Conservation (phyloP, 1,284 basidiomycete genomes). For the Xanthoconium separans region DNA sequence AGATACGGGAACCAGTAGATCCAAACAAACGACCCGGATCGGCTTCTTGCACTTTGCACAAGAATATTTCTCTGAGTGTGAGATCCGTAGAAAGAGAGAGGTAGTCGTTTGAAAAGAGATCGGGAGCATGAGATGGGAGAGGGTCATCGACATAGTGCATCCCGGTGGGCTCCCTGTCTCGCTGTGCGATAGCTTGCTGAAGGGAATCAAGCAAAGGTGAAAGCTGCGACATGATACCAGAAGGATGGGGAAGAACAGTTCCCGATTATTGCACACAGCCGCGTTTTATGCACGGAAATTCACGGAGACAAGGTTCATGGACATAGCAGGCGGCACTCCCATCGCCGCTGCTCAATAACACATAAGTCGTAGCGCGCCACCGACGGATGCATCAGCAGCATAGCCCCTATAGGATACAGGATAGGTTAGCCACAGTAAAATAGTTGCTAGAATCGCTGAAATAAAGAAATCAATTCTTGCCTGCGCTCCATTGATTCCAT, state of each 20-base stretch:
- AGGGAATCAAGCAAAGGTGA: conserved; percentile 10
- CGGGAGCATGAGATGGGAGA: conserved; percentile 37
- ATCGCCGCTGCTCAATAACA: background rate
- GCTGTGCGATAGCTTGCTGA: conserved; percentile 8
- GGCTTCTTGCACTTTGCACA: conserved; percentile 20
- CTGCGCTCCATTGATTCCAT: background rate
- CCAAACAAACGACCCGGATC: conserved; percentile 40
- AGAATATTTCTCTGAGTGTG: conserved; percentile 34
- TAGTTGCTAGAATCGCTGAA: background rate
- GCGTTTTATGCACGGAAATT: background rate
- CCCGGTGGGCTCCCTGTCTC: background rate
- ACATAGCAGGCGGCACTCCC: background rate
- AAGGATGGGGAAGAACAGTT: background rate
- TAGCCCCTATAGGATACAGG: background rate
- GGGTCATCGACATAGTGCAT: conserved; percentile 15
- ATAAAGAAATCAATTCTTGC: background rate
- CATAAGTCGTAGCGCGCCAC: background rate
- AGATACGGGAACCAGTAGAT: conserved; percentile 47
- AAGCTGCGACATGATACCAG: conserved; percentile 9
- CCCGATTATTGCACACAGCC: background rate
- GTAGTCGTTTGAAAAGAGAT: conserved; percentile 61
- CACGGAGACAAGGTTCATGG: background rate
- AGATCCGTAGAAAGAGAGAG: conserved; percentile 48
- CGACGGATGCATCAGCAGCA: background rate
- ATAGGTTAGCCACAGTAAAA: background rate